Percentiles rank a stretch among this genome's conserved stretches.
Conservation (phyloP, 495 filamentous ascomycete species). For the Bathelium albidoporum region DNA sequence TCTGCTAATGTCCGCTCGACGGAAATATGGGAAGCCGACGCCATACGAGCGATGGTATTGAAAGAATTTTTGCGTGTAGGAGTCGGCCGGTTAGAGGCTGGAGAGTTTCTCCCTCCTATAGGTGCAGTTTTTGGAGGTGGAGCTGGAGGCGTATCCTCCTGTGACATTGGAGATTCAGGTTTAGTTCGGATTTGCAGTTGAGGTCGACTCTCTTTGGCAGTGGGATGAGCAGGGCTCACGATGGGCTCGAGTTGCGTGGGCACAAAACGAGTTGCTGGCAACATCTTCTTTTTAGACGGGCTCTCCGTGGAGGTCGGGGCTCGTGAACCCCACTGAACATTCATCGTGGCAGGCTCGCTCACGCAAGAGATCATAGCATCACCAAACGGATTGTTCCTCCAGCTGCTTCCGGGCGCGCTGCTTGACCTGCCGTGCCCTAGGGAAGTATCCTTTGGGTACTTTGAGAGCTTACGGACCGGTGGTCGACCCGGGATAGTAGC, state of each 20-base stretch:
- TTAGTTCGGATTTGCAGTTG: not conserved
- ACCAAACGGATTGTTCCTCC: slow-evolving; percentile 25
- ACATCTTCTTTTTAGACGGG: slow-evolving; percentile 8
- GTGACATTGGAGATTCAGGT: not conserved
- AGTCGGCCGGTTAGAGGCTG: not conserved
- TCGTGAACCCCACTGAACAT: not conserved
- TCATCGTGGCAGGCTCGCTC: slow-evolving; percentile 7
- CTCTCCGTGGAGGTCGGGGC: not conserved
- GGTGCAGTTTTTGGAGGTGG: not conserved
- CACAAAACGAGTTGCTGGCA: slow-evolving; percentile 7
- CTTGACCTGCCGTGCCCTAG: slow-evolving; percentile 48
- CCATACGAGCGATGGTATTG: not conserved
- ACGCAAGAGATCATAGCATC: slow-evolving; percentile 24
- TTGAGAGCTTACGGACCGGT: slow-evolving; percentile 35
- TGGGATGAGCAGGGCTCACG: not conserved
- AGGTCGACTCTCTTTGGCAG: not conserved
- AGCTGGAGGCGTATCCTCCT: slow-evolving; percentile 1
- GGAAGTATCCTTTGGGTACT: slow-evolving; percentile 13
- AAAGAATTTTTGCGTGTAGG: not conserved
- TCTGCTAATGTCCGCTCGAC: not conserved
- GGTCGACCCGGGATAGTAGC: slow-evolving; percentile 65
- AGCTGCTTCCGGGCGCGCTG: slow-evolving; percentile 44
- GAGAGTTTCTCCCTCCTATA: not conserved
- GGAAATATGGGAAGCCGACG: not conserved
- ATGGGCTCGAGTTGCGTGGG: not conserved